These are phyloP conservation scores for Keithomyces neogunnii DNA, from an alignment of 2,329 filamentous ascomycete species.

Conservation along the genomic window DNA sequence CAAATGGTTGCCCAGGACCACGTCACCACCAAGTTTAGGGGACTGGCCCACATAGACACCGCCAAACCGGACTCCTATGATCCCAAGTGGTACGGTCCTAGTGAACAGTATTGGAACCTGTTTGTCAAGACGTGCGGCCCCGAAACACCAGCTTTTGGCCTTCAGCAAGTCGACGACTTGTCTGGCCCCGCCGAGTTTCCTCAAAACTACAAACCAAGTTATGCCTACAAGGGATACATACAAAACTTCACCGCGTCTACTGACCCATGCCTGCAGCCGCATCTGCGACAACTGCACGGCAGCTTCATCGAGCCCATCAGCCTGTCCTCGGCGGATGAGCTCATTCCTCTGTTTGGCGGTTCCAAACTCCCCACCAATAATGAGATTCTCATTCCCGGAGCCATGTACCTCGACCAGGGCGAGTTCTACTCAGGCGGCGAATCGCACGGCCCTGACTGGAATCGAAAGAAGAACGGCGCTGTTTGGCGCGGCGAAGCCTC, in stretches of 20 bases:
- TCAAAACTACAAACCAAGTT: slow-evolving; percentile 23
- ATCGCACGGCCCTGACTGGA: slow-evolving; percentile 48
- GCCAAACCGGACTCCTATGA: slow-evolving; percentile 28
- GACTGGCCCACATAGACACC: slow-evolving; percentile 28
- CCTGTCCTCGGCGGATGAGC: slow-evolving; percentile 41
- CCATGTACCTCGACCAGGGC: slow-evolving; percentile 54
- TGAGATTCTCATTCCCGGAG: slow-evolving; percentile 56
- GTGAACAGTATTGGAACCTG: slow-evolving; percentile 51
- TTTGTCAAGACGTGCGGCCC: slow-evolving; percentile 49
- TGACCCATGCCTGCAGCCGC: slow-evolving; percentile 52
- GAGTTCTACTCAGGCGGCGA: slow-evolving; percentile 49
- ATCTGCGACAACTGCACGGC: slow-evolving; percentile 42
- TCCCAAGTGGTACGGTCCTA: slow-evolving; percentile 36
- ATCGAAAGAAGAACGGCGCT: slow-evolving; percentile 43
- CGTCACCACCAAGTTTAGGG: slow-evolving; percentile 35
- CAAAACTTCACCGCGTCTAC: slow-evolving; percentile 49
- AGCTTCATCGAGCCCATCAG: slow-evolving; percentile 47
- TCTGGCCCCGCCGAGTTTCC: slow-evolving; percentile 25
- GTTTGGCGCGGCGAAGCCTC: slow-evolving; percentile 60
- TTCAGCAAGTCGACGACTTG: slow-evolving; percentile 21
- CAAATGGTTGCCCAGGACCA: slow-evolving; percentile 32
- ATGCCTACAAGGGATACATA: slow-evolving; percentile 39
- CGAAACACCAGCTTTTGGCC: slow-evolving; percentile 36
- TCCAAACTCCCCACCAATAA: slow-evolving; percentile 56
- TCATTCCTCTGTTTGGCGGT: slow-evolving; percentile 54